Conservation (phyloP, 1,284 basidiomycete species). For the Microbotryum scabiosae region DNA sequence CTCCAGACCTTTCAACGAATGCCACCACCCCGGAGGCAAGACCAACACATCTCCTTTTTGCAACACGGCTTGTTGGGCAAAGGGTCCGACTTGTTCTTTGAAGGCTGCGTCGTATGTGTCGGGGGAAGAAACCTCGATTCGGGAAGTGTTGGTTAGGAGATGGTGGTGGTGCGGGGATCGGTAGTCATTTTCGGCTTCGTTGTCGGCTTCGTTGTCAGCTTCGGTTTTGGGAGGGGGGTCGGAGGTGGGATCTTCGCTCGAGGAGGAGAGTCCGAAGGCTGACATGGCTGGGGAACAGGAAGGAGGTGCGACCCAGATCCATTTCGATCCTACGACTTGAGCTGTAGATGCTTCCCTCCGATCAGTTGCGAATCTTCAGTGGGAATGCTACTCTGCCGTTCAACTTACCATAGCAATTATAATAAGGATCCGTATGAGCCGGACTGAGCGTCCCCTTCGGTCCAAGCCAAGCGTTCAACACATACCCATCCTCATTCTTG, state of each 20-base stretch:
- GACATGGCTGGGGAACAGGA: conserved; percentile 50
- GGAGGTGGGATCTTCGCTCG: conserved; percentile 52
- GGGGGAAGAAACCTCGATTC: conserved; percentile 34
- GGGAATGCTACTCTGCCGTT: background rate
- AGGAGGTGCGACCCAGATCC: conserved; percentile 86
- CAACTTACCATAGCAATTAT: conserved; percentile 71
- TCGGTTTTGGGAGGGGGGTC: conserved; percentile 47
- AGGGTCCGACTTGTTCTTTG: conserved; percentile 52
- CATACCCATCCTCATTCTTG: conserved; percentile 55
- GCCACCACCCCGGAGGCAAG: conserved; percentile 61
- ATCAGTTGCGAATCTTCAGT: no score
- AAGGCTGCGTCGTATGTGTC: conserved; percentile 43
- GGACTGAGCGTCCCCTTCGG: conserved; percentile 67
- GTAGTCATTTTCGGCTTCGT: conserved; percentile 32
- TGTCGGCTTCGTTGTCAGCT: no score
- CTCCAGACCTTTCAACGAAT: conserved; percentile 33
- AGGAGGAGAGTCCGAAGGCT: conserved; percentile 38
- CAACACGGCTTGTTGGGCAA: conserved; percentile 58
- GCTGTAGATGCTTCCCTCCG: conserved; percentile 44
- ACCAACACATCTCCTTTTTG: conserved; percentile 74
- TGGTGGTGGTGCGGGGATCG: background rate
- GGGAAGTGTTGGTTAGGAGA: conserved; percentile 45
- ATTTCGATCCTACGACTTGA: conserved; percentile 79
- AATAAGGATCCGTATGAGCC: conserved; percentile 92
- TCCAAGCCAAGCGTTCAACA: conserved; percentile 84